A percentile compares a stretch with the other conserved stretches of the same genome.
phyloP scores from a whole-genome alignment of 2,329 filamentous ascomycete species.

The Teratosphaeria nubilosa region DNA sequence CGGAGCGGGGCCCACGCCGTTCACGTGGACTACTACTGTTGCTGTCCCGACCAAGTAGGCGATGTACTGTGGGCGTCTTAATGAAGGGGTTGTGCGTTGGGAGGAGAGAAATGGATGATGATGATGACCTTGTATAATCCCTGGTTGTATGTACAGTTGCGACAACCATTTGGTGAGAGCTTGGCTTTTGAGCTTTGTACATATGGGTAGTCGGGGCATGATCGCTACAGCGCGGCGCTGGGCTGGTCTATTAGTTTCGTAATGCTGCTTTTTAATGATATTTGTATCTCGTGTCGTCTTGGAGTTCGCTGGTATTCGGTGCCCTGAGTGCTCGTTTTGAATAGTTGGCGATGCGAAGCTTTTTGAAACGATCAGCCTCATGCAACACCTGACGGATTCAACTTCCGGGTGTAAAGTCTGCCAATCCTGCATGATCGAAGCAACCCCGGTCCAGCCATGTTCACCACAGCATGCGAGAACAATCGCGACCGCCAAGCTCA shows the following conservation, averaged over 20 bases:
- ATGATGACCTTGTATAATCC: no score
- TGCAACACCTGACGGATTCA: no score
- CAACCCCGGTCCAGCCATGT: no score
- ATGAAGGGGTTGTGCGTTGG: no score
- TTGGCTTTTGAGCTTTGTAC: neutral
- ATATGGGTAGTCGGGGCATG: neutral
- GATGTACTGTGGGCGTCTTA: neutral
- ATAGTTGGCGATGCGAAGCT: neutral
- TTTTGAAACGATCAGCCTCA: no score
- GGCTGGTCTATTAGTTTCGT: neutral
- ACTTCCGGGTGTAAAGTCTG: no score
- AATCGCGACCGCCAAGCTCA: neutral
- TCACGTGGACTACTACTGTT: neutral
- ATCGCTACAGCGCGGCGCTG: neutral
- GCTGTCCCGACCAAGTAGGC: neutral
- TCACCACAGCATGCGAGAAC: neutral
- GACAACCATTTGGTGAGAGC: neutral
- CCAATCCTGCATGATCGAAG: no score
- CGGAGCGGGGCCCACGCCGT: neutral
- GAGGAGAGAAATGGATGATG: no score
- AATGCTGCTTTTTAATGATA: neutral
- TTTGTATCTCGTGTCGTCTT: neutral
- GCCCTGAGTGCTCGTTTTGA: neutral
- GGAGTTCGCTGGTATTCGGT: neutral
- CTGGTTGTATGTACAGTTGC: neutral